Conservation (phyloP, 2,329 filamentous ascomycete species). For the Trichoderma koningii region DNA sequence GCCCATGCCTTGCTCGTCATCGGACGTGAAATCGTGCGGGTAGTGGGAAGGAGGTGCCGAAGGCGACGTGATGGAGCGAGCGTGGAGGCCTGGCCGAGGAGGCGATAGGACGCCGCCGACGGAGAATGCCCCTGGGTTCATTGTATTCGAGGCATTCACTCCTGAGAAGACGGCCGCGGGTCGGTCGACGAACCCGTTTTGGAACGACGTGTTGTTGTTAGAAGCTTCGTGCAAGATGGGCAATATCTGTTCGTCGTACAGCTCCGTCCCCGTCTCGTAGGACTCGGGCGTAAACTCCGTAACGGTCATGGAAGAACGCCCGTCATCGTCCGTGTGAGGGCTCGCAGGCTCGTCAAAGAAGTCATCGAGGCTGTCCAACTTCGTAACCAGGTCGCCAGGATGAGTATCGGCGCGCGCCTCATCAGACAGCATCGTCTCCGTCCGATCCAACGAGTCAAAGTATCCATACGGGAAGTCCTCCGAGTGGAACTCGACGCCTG, state of each 20-base stretch:
- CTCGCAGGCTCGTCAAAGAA: constrained; percentile 74
- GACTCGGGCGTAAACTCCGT: constrained; percentile 66
- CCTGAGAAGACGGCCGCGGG: constrained; percentile 61
- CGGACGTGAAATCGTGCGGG: constrained; percentile 65
- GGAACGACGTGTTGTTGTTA: constrained; percentile 77
- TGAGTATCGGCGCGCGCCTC: constrained; percentile 71
- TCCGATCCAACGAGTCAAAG: constrained; percentile 70
- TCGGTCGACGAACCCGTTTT: constrained; percentile 83
- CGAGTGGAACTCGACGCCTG: constrained; percentile 87
- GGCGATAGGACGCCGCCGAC: constrained; percentile 44
- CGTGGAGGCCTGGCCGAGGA: constrained; percentile 70
- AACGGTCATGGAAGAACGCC: constrained; percentile 62
- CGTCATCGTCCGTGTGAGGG: constrained; percentile 60
- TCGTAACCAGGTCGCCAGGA: constrained; percentile 74
- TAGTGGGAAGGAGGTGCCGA: constrained; percentile 56
- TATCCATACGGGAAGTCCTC: constrained; percentile 86
- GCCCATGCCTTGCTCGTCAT: constrained; percentile 75
- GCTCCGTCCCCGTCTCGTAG: constrained; percentile 69
- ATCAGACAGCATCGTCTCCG: constrained; percentile 91
- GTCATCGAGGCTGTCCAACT: constrained; percentile 76
- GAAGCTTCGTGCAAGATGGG: constrained; percentile 87
- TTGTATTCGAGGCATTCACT: constrained; percentile 61
- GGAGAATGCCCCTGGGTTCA: constrained; percentile 64
- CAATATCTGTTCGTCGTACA: constrained; percentile 91
- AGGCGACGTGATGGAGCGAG: constrained; percentile 83